Percentiles rank a stretch among this genome's conserved stretches.
Evolutionary conservation across 2,329 filamentous ascomycete species (phyloP).

Genomic region (Claviceps spartinae): DNA sequence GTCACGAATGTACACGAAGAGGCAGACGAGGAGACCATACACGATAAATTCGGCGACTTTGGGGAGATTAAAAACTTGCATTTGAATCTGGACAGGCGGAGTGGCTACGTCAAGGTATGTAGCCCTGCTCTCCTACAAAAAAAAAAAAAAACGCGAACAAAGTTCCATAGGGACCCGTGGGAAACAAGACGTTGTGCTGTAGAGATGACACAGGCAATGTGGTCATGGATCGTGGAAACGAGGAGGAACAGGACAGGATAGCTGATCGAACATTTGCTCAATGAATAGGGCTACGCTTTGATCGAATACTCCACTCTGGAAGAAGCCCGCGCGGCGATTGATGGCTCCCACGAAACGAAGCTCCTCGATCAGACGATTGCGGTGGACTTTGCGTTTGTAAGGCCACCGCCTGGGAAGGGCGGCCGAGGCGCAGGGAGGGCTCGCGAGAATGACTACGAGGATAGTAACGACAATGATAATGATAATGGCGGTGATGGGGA

Average conservation of each 20-base stretch:
- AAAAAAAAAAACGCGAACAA: not conserved
- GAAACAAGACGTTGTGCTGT: not conserved
- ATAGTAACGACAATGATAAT: too few species aligned
- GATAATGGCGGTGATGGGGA: slow-evolving; percentile 8
- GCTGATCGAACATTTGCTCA: not conserved
- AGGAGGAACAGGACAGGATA: not conserved
- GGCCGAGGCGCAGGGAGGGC: slow-evolving; percentile 23
- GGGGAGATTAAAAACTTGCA: slow-evolving; percentile 82
- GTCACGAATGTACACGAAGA: slow-evolving; percentile 83
- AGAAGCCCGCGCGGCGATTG: slow-evolving; percentile 70
- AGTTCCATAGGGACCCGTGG: not conserved
- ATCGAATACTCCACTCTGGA: slow-evolving; percentile 72
- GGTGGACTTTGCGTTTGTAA: slow-evolving; percentile 77
- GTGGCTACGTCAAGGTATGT: slow-evolving; percentile 71
- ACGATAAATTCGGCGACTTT: slow-evolving; percentile 70
- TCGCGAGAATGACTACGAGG: slow-evolving; percentile 13
- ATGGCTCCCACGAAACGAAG: slow-evolving; percentile 63
- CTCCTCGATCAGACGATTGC: slow-evolving; percentile 68
- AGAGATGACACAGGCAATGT: too few species aligned
- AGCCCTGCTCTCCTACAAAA: too few species aligned
- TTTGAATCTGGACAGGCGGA: slow-evolving; percentile 68
- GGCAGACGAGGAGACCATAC: slow-evolving; percentile 69
- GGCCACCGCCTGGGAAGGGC: slow-evolving; percentile 50
- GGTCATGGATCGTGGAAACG: too few species aligned
- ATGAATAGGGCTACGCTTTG: slow-evolving; percentile 59